A percentile compares a stretch with the other conserved stretches of the same genome.
Conservation (phyloP, 306 rosid species). For the Alnus rubra region DNA sequence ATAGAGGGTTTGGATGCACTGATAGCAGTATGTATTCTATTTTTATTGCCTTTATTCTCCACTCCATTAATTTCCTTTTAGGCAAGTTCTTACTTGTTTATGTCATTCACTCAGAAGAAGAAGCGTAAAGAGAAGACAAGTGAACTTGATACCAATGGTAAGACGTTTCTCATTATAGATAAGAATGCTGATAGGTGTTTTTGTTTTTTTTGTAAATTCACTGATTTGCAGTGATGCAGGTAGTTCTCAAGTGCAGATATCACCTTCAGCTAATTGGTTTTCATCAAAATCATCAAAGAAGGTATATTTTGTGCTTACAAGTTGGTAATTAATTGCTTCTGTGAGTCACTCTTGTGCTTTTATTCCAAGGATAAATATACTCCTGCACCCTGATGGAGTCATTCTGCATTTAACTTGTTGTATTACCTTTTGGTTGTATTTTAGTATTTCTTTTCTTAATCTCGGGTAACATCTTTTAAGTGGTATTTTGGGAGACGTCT, state of each 20-base stretch:
- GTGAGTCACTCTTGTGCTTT: not conserved
- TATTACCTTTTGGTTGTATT: not conserved
- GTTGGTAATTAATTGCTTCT: not conserved
- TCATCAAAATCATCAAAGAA: slow-evolving; percentile 65
- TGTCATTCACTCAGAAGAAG: slow-evolving; percentile 59
- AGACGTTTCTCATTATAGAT: slow-evolving; percentile 31
- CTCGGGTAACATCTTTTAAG: not conserved
- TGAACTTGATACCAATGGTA: slow-evolving; percentile 50
- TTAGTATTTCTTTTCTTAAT: not conserved
- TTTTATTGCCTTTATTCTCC: not conserved
- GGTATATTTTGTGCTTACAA: slow-evolving; percentile 35
- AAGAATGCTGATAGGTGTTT: slow-evolving; percentile 6
- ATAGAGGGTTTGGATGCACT: slow-evolving; percentile 75
- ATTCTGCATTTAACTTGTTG: not conserved
- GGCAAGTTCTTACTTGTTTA: slow-evolving; percentile 18
- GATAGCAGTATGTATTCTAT: slow-evolving; percentile 48
- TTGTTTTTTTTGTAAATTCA: slow-evolving; percentile 16
- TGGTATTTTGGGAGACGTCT: not conserved
- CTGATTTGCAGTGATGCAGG: slow-evolving; percentile 46
- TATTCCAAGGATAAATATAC: not conserved
- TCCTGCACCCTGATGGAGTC: not conserved
- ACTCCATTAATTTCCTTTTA: not conserved
- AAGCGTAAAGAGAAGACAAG: slow-evolving; percentile 45
- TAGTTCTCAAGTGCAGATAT: slow-evolving; percentile 41
- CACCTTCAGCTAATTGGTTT: slow-evolving; percentile 68